These are phyloP conservation scores for Protomyces macrosporus DNA, from an alignment of 1,139 yeast genomes.

Conservation along the genomic window DNA sequence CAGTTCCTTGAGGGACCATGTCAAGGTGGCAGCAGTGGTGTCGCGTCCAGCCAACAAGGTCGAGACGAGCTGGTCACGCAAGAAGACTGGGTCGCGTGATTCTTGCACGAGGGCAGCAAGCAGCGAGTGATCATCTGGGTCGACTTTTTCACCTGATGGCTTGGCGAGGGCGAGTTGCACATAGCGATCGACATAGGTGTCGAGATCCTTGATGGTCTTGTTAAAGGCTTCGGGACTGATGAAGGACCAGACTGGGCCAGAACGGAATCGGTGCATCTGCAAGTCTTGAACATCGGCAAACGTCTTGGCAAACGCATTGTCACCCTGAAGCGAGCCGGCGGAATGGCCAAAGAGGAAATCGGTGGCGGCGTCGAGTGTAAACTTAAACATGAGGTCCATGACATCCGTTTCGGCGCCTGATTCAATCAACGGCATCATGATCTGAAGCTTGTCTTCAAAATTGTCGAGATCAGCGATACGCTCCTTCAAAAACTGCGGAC, in stretches of 20 bases:
- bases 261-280: slow-evolving; percentile 7
- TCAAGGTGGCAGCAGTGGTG: slow-evolving; percentile 31
- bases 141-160: background rate
- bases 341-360: slow-evolving; percentile 15
- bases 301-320: slow-evolving; percentile 3
- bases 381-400: slow-evolving; percentile 48
- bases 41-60: slow-evolving; percentile 39
- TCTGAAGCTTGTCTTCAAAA: slow-evolving; percentile 48
- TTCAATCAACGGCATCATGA: slow-evolving; percentile 41
- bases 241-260: slow-evolving; percentile 5
- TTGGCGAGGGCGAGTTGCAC: slow-evolving; percentile 11
- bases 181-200: slow-evolving; percentile 10
- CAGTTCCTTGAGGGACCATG: slow-evolving; percentile 47
- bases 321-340: slow-evolving; percentile 9
- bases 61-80: slow-evolving; percentile 51
- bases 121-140: slow-evolving; percentile 11
- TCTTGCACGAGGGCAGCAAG: slow-evolving; percentile 14
- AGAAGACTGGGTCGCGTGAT: slow-evolving; percentile 34
- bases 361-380: slow-evolving; percentile 46
- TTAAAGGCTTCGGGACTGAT: slow-evolving; percentile 30
- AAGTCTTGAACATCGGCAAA: slow-evolving; percentile 16
- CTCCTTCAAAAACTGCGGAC: slow-evolving; percentile 57
- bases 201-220: background rate
- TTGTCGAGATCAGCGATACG: slow-evolving; percentile 50
- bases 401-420: slow-evolving; percentile 43